Percentiles rank a stretch among this genome's conserved stretches.
Conservation (phyloP, 371 early-diverging fungal genomes). For the Lichtheimia ornata region DNA sequence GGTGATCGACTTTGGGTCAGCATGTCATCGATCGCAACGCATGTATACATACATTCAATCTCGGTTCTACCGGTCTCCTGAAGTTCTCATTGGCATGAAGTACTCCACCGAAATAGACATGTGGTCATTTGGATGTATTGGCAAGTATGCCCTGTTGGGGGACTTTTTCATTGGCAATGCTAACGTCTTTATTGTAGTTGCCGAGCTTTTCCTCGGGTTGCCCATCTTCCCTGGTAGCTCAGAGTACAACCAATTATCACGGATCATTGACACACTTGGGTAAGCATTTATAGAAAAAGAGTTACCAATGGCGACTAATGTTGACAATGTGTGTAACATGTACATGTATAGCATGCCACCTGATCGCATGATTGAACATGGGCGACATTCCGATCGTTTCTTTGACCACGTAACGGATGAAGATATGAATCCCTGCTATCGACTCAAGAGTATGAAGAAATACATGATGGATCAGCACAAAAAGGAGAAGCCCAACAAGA, state of each 20-base stretch:
- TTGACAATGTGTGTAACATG: neutral
- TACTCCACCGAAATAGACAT: slow-evolving; percentile 97
- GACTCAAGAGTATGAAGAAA: slow-evolving; percentile 79
- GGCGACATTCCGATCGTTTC: slow-evolving; percentile 81
- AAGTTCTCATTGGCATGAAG: slow-evolving; percentile 93
- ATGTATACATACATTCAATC: slow-evolving; percentile 97
- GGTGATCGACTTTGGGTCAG: slow-evolving; percentile 98
- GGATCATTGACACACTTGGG: slow-evolving; percentile 93
- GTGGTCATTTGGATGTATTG: slow-evolving; percentile 99
- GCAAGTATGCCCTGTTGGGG: neutral
- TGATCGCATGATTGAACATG: slow-evolving; percentile 88
- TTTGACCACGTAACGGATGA: slow-evolving; percentile 63
- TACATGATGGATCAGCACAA: slow-evolving; percentile 77
- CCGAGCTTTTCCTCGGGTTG: slow-evolving; percentile 92
- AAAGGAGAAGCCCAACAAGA: slow-evolving; percentile 86
- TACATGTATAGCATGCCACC: slow-evolving; percentile 61
- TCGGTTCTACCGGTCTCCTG: slow-evolving; percentile 97
- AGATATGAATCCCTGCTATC: slow-evolving; percentile 44
- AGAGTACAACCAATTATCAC: slow-evolving; percentile 91
- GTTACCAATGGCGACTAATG: neutral
- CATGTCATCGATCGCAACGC: slow-evolving; percentile 90
- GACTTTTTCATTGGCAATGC: neutral
- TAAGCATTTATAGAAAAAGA: slow-evolving; percentile 20
- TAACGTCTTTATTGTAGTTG: slow-evolving; percentile 49
- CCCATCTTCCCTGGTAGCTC: slow-evolving; percentile 95